Evolutionary conservation across 2,329 filamentous ascomycete genomes (phyloP).

Genomic region (Aspergillus sp.): DNA sequence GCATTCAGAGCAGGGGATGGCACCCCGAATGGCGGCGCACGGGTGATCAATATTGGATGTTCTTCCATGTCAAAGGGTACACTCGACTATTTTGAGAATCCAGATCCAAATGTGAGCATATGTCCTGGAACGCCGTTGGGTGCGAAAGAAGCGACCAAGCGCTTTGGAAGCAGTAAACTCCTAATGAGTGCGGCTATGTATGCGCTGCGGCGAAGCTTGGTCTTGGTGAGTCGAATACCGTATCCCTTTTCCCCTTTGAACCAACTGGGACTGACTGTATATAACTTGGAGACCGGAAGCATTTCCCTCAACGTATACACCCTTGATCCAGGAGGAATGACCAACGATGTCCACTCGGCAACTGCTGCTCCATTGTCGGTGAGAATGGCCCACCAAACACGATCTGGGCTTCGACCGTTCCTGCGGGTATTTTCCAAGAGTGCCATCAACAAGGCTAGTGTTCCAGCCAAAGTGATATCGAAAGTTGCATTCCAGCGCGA

Average conservation of each 20-base stretch:
- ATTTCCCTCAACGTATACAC: slow-evolving; percentile 39
- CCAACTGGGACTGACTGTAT: slow-evolving; percentile 9
- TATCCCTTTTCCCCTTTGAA: background rate
- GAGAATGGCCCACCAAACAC: slow-evolving; percentile 32
- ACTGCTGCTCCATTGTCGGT: slow-evolving; percentile 29
- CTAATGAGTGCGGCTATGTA: slow-evolving; percentile 37
- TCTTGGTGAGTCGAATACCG: slow-evolving; percentile 26
- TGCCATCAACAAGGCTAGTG: slow-evolving; percentile 34
- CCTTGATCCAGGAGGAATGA: slow-evolving; percentile 34
- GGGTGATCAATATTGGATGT: slow-evolving; percentile 39
- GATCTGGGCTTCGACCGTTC: slow-evolving; percentile 33
- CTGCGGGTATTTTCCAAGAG: slow-evolving; percentile 36
- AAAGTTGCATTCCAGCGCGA: slow-evolving; percentile 35
- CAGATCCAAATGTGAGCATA: slow-evolving; percentile 17
- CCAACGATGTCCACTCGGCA: slow-evolving; percentile 26
- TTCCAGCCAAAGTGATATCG: slow-evolving; percentile 36
- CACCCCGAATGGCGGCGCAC: slow-evolving; percentile 29
- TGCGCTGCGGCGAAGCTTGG: slow-evolving; percentile 37
- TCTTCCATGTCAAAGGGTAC: slow-evolving; percentile 31
- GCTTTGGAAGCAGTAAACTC: slow-evolving; percentile 38
- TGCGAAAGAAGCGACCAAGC: slow-evolving; percentile 29
- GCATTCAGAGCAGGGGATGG: slow-evolving; percentile 36
- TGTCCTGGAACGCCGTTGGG: slow-evolving; percentile 27
- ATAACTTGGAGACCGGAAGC: slow-evolving; percentile 26
- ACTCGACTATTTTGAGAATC: slow-evolving; percentile 34